A percentile compares a stretch with the other conserved stretches of the same genome.
Conservation (phyloP, 2,329 filamentous ascomycete genomes). For the Cladophialophora yegresii region DNA sequence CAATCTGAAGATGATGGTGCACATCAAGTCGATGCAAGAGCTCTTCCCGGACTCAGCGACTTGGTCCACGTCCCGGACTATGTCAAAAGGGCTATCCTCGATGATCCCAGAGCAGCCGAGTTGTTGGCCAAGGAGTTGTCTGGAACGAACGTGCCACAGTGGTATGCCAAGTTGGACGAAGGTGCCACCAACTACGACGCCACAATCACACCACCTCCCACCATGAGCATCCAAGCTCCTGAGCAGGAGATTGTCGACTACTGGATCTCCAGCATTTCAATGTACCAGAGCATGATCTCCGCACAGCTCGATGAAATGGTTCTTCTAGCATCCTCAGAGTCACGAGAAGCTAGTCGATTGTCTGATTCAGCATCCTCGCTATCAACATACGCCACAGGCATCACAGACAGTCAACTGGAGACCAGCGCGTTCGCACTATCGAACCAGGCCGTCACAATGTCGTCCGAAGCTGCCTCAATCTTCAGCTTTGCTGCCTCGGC, state of each 20-base stretch:
- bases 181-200: slow-evolving; percentile 24
- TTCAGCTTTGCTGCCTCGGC: slow-evolving; percentile 13
- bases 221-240: slow-evolving; percentile 4
- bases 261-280: slow-evolving; percentile 15
- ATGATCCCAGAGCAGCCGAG: slow-evolving; percentile 19
- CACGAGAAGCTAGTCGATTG: slow-evolving; percentile 11
- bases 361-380: slow-evolving; percentile 9
- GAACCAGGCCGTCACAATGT: not conserved
- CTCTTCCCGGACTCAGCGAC: slow-evolving; percentile 5
- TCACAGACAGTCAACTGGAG: not conserved
- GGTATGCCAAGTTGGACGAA: slow-evolving; percentile 14
- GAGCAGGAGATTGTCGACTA: slow-evolving; percentile 7
- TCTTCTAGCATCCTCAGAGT: slow-evolving; percentile 1
- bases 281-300: slow-evolving; percentile 11
- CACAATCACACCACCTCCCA: slow-evolving; percentile 20
- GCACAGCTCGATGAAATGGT: not conserved
- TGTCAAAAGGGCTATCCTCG: slow-evolving; percentile 17
- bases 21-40: not conserved
- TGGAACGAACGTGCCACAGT: slow-evolving; percentile 12
- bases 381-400: slow-evolving; percentile 10
- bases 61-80: slow-evolving; percentile 14
- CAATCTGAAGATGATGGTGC: slow-evolving; percentile 1
- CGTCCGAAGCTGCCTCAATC: not conserved
- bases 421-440: slow-evolving; percentile 14
- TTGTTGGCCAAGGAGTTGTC: slow-evolving; percentile 20